A percentile compares a stretch with the other conserved stretches of the same genome.
phyloP scores from a whole-genome alignment of 2,329 filamentous ascomycete species.

The Monosporascus sp. region DNA sequence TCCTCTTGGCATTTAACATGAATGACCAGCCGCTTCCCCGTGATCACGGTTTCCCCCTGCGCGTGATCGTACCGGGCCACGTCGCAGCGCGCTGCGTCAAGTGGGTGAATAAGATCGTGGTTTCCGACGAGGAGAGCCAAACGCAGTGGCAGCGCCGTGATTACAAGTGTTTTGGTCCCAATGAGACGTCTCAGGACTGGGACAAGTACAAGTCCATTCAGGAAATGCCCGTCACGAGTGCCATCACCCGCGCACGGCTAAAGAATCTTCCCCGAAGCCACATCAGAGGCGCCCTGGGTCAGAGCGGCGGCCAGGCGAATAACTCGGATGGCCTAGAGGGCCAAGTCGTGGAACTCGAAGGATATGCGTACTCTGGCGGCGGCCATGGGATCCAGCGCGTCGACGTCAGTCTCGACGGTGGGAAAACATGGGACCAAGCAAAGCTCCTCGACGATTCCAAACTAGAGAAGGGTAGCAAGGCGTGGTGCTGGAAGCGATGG shows the following conservation, averaged over 20 bases:
- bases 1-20: conserved; percentile 63
- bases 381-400: conserved; percentile 63
- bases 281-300: neutral
- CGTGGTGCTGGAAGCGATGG: conserved; percentile 64
- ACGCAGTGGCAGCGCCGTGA: conserved; percentile 63
- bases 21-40: conserved; percentile 57
- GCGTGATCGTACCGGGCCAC: conserved; percentile 58
- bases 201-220: conserved; percentile 59
- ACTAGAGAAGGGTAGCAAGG: conserved; percentile 36
- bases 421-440: conserved; percentile 60
- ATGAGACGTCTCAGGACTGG: conserved; percentile 57
- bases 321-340: conserved; percentile 1
- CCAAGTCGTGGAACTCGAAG: conserved; percentile 37
- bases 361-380: conserved; percentile 65
- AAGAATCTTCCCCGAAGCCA: conserved; percentile 13
- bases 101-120: conserved; percentile 59
- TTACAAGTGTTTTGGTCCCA: conserved; percentile 65
- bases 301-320: neutral
- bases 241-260: conserved; percentile 45
- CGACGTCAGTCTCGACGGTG: conserved; percentile 60
- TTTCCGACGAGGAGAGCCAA: conserved; percentile 61
- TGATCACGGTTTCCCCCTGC: conserved; percentile 62
- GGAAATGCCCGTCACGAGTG: conserved; percentile 63
- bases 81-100: conserved; percentile 65
- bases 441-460: conserved; percentile 45